Base-by-base conservation (phyloP, 257 asterid species). In the Scutellaria barbata region DNA sequence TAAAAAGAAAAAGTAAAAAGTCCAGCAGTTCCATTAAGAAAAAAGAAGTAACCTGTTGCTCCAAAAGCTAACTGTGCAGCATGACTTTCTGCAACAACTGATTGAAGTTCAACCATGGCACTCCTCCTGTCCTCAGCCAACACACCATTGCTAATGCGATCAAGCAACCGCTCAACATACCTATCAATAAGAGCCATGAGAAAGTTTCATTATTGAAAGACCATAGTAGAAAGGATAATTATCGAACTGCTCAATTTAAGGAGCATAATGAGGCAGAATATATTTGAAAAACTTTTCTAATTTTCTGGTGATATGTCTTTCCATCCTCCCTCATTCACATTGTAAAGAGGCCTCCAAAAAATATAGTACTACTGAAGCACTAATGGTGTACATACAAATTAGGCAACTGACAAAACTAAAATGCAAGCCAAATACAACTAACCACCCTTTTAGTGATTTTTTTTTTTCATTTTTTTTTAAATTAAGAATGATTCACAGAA, bases 61-160 rank as follows among this genome's bases (percentile, higher is more conserved):
- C 99, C 98, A 79, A 95, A 89, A 66, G 99, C 97, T 77, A 95
- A 77, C 85, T 95, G 97, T 14, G 95, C 88, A 75, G 87, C 88
- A 53, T 67, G 85, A 78, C 94, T 94, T 80, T 94, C 96, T 57
- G 92, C 85, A 53, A 94, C 96, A 81, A 89, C 87, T 70, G 96
- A 84, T 73, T 86, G 96, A 83, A 95, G 99, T 77, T 95, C 99
- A 62, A 66, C 79, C 84, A 92, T 83, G 63, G 96, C 98, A 78
- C 56, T 81, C 83, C 99, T 86, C 83, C 94, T 86, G 76, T 92
- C 99, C 77, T 94, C 99, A 53, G 98, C 93, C 77, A 89, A 83
- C 62, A 72, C 84, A 63, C 98, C 96, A 8, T 92, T 88, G 88
- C 98, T 89, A 68, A 95, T 87, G 66, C 99, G 96, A 74, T 95